Conservation (phyloP, 805 yeast genomes). For the Jamesozyma spencerorum region DNA sequence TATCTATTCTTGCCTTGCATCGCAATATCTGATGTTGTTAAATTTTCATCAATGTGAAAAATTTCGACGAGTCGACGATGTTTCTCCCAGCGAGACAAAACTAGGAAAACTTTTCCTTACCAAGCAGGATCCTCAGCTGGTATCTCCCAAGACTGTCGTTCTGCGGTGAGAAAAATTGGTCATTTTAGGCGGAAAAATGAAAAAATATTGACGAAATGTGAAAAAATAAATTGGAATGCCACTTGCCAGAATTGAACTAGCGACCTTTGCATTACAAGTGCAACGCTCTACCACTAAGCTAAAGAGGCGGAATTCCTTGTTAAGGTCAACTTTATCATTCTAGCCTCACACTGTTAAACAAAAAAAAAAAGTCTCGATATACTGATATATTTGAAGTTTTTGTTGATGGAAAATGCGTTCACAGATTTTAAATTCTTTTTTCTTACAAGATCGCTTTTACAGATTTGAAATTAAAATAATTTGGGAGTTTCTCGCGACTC, state of each 20-base stretch:
- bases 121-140: neutral
- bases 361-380: too few species aligned
- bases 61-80: neutral
- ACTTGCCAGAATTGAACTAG: slow-evolving; percentile 86
- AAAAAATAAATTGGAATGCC: slow-evolving; percentile 48
- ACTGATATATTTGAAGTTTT: too few species aligned
- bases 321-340: neutral
- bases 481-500: too few species aligned
- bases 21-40: neutral
- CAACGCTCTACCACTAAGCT: slow-evolving; percentile 99
- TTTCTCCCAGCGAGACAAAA: neutral
- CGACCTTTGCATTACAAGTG: slow-evolving; percentile 99
- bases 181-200: neutral
- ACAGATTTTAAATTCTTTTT: too few species aligned
- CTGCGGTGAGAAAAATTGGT: neutral
- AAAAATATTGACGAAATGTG: neutral
- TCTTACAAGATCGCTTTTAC: too few species aligned
- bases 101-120: neutral
- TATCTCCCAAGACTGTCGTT: neutral
- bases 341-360: too few species aligned
- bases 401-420: too few species aligned
- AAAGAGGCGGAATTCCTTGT: slow-evolving; percentile 52
- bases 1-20: neutral
- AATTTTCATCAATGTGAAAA: neutral
- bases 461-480: too few species aligned